Conservation (phyloP, 2,329 filamentous ascomycete species). For the Ophiostoma piceae region DNA sequence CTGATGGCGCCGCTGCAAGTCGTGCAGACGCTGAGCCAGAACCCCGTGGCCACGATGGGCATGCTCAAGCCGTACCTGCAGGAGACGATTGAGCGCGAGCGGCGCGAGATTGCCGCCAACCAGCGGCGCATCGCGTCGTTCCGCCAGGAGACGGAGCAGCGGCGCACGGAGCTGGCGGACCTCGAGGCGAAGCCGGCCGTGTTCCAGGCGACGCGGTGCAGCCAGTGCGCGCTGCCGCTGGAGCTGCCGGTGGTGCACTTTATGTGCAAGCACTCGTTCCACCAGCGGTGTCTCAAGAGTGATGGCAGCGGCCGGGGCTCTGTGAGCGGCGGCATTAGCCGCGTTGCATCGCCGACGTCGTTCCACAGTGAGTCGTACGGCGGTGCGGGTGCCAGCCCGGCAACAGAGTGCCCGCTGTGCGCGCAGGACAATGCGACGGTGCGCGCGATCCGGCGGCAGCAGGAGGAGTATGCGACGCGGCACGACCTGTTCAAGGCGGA, state of each 20-base stretch:
- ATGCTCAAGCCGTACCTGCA: slow-evolving; percentile 92
- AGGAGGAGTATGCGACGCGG: slow-evolving; percentile 77
- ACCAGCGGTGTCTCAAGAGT: slow-evolving; percentile 72
- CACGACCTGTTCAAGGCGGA: slow-evolving; percentile 87
- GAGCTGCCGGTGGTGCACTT: slow-evolving; percentile 93
- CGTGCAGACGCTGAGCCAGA: slow-evolving; percentile 74
- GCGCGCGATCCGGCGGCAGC: slow-evolving; percentile 75
- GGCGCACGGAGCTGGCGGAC: slow-evolving; percentile 71
- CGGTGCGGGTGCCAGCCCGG: not conserved
- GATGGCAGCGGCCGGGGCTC: slow-evolving; percentile 31
- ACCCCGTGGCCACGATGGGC: slow-evolving; percentile 83
- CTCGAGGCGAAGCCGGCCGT: slow-evolving; percentile 74
- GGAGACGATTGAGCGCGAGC: slow-evolving; percentile 81
- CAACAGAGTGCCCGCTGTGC: slow-evolving; percentile 77
- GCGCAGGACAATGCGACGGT: slow-evolving; percentile 81
- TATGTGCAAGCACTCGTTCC: slow-evolving; percentile 93
- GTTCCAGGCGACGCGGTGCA: slow-evolving; percentile 86
- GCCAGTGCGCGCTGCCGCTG: slow-evolving; percentile 69
- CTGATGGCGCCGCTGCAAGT: slow-evolving; percentile 96
- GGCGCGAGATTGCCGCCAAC: slow-evolving; percentile 76
- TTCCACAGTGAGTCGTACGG: slow-evolving; percentile 1
- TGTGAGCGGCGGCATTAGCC: slow-evolving; percentile 40
- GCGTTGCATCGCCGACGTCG: not conserved
- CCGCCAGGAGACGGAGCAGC: slow-evolving; percentile 73
- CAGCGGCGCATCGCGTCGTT: slow-evolving; percentile 77